Evolutionary conservation across 306 rosid genomes (phyloP), one percentile per base, ranked within the genome.

Genomic region (Hippophae gyantsensis): DNA sequence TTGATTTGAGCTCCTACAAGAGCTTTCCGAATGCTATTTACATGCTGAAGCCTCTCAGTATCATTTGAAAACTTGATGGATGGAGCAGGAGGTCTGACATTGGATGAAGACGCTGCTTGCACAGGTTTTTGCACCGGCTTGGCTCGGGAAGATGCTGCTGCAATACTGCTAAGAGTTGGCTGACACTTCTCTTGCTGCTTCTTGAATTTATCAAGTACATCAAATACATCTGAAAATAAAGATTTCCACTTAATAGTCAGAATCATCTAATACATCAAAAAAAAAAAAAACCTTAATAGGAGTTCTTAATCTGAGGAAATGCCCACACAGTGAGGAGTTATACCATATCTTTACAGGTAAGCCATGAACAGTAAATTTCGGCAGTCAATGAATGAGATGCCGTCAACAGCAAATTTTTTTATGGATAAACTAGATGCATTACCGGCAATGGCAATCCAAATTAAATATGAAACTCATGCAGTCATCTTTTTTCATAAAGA

Each of bases 1-100:
- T 84, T 92, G 76, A 92, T 88, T 76, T 92, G 99, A 63, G 96
- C 89, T 70, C 99, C 96, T 0, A 86, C 96, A 0, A 95, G 89
- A 44, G 82, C 71, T 52, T 84, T 92, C 46, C 95, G 80, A 2
- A 92, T 88, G 71, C 74, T 83, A 52, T 85, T 82, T 8, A 88
- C 87, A 27, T 88, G 93, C 61, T 92, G 99, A 63, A 92, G 96
- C 62, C 99, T 80, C 74, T 85, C 99, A 0, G 96, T 92, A 56
- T 92, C 99, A 57, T 78, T 92, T 0, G 99, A 92, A 67, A 88
- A 88, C 67, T 92, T 92, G 43, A 85, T 78, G 54, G 81, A 78
- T 48, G 88, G 85, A 26, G 72, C 61, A 0, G 80, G 76, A 66
- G 81, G 72, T 69, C 68, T 85, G 54, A 74, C 74, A 65, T 64